Base-by-base conservation (phyloP, 225 moss, liverwort and hornwort genomes). In the Marchantia paleacea region DNA sequence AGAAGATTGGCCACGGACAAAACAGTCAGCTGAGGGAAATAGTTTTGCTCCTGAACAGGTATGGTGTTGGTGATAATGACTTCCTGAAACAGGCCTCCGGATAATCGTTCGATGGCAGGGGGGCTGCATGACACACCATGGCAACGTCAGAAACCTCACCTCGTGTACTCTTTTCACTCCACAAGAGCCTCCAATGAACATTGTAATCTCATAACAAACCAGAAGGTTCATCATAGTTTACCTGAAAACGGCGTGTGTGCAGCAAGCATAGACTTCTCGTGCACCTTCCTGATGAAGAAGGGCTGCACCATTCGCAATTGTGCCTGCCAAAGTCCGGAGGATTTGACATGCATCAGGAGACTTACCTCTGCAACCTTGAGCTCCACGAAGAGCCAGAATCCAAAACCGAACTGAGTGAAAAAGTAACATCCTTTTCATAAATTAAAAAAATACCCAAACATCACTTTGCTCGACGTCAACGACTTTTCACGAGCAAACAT, bases 191-290 rank as follows among this genome's bases (percentile, higher is more conserved):
- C 39, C 3, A 39, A 39, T 5, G 3, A 39, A 39, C 39, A 39
- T 5, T 39, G 39, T 39, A 39, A 39, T 39, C 39, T 39, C 39
- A 39, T 39, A 39, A 2, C 39, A 39, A 2, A 5, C 39, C 39
- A 39, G 3, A 39, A 5, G 39, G 39, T 39, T 39, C 12, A 53
- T 55, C 7, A 1, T 1, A 18, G 13, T 54, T 75, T 83, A 96
- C 96, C 96, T 97, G 81, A 97, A 97, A 47, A 97, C 96, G 30
- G 92, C 96, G 81, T 97, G 94, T 63, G 96, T 97, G 83, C 94
- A 94, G 80, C 96, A 97, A 67, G 94, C 96, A 81, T 94, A 97
- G 31, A 97, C 96, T 91, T 94, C 96, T 81, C 91, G 90, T 22
- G 96, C 96, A 81, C 96, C 96, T 90, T 97, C 96, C 67, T 89